Evolutionary conservation across 2,329 filamentous ascomycete genomes (phyloP), one percentile per base, ranked within the genome.

Genomic region (Trichoderma sp.): DNA sequence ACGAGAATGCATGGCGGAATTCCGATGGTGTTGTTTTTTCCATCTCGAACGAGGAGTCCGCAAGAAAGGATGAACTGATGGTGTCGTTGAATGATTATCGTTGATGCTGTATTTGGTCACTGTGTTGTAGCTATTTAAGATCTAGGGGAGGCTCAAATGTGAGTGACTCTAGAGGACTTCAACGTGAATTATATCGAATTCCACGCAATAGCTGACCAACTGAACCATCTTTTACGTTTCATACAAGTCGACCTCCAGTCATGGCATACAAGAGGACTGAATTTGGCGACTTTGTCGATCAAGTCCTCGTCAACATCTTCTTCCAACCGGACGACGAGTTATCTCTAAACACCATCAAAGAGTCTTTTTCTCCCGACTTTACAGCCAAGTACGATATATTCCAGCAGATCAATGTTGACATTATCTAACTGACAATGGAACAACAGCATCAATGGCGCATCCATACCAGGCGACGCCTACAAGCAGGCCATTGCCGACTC

Each of bases 241-340:
- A 24, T 24, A 24, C 21, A 24, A 24, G 21, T 3, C 21, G 3
- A 24, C 21, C 10, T 14, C 12, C 14, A 24, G 2, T 19, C 14
- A 62, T 62, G 59, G 59, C 48, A 24, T 41, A 45, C 0, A 62
- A 62, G 9, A 54, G 26, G 2, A 62, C 59, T 7, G 48, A 54
- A 5, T 54, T 62, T 10, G 59, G 59, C 5, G 9, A 41, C 19
- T 62, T 54, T 15, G 59, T 62, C 30, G 59, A 54, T 4, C 5
- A 45, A 14, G n/a, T 54, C 5, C 7, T 62, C 7, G 7, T 34
- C 6, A 24, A 62, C 1, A 26, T 51, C 1, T 62, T 54, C 51
- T 62, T 62, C 9, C 59, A 62, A 5, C 48, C 48, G 3, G 48
- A 62, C 39, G 59, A 54, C 34, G 59, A 54, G 5, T 2, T 62